Evolutionary conservation across 345 rosid species (phyloP).

Genomic region (Linum trigynum): DNA sequence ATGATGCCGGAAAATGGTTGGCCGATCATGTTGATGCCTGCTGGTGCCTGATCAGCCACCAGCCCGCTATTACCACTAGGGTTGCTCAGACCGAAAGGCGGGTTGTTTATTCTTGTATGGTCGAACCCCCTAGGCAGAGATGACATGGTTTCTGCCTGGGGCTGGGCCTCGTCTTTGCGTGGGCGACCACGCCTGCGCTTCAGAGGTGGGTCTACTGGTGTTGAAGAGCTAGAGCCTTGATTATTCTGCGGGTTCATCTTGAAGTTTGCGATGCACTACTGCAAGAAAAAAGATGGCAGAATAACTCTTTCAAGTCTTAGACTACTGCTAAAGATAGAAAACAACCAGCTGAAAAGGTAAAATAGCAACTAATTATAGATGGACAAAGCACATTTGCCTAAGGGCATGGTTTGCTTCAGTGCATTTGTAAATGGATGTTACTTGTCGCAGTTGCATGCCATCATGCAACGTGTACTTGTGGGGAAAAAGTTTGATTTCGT

Average conservation of each 20-base stretch:
- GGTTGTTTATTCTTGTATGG: slow-evolving; percentile 19
- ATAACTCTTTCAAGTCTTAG: not conserved
- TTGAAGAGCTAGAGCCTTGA: slow-evolving; percentile 21
- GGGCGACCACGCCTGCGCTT: slow-evolving; percentile 62
- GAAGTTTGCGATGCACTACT: slow-evolving; percentile 3
- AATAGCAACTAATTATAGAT: too few species aligned
- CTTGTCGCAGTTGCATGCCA: too few species aligned
- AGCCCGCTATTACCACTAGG: not conserved
- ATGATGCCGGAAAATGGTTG: slow-evolving; percentile 47
- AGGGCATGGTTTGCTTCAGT: too few species aligned
- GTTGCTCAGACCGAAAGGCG: slow-evolving; percentile 13
- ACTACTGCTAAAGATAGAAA: not conserved
- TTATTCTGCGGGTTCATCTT: slow-evolving; percentile 29
- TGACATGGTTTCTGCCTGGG: slow-evolving; percentile 23
- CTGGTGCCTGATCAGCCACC: not conserved
- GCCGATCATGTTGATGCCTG: slow-evolving; percentile 37
- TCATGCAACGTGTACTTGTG: too few species aligned
- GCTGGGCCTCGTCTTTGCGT: slow-evolving; percentile 29
- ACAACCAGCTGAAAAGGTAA: not conserved
- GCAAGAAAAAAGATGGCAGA: slow-evolving; percentile 14
- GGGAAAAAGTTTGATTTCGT: too few species aligned
- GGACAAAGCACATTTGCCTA: too few species aligned
- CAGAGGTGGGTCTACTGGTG: slow-evolving; percentile 28
- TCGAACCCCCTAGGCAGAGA: slow-evolving; percentile 17
- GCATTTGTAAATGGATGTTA: too few species aligned